Evolutionary conservation across 2,329 filamentous ascomycete genomes (phyloP).

Genomic region (Capronia epimyces): DNA sequence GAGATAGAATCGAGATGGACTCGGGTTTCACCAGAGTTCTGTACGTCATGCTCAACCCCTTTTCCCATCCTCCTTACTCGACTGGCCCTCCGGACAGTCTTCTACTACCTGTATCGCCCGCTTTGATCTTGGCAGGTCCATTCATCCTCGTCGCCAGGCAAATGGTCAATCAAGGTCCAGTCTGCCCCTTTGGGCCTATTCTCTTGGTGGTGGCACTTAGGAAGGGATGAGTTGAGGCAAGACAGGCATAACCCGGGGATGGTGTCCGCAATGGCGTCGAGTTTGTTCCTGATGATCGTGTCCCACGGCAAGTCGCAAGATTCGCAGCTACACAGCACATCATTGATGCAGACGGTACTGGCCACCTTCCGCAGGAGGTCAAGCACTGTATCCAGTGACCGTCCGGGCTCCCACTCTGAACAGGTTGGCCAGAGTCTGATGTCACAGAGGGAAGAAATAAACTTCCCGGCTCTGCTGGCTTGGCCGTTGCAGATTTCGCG

Average conservation of each 20-base stretch:
- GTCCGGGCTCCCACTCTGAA: background rate
- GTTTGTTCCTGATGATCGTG: background rate
- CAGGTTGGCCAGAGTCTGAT: background rate
- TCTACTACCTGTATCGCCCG: too few species aligned
- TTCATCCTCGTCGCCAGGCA: constrained; percentile 22
- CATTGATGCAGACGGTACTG: background rate
- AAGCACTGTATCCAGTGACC: background rate
- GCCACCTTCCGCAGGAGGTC: background rate
- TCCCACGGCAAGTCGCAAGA: background rate
- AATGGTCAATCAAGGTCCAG: constrained; percentile 5
- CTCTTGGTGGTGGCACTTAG: background rate
- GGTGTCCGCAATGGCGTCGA: background rate
- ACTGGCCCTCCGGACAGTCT: too few species aligned
- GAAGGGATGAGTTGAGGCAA: background rate
- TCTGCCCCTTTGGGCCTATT: background rate
- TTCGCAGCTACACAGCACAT: background rate
- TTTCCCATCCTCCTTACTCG: too few species aligned
- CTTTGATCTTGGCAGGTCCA: background rate
- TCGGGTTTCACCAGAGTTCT: too few species aligned
- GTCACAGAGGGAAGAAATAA: background rate
- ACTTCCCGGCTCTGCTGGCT: background rate
- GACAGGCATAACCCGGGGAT: background rate
- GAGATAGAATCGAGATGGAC: too few species aligned
- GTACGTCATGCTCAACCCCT: too few species aligned
- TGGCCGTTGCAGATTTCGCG: background rate